phyloP scores from a whole-genome alignment of 2,329 filamentous ascomycete genomes.

The Nemania serpens region DNA sequence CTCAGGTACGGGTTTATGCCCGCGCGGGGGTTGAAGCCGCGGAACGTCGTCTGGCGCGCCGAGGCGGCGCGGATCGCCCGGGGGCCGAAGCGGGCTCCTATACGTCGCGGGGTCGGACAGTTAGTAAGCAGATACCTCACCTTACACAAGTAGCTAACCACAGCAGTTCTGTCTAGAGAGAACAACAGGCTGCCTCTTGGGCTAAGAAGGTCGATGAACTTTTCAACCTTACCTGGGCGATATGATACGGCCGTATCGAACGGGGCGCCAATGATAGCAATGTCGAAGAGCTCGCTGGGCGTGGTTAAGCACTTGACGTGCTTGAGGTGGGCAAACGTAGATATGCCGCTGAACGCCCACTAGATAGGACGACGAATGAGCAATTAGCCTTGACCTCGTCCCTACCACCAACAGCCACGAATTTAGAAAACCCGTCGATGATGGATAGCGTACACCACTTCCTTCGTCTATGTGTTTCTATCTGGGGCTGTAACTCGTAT shows the following conservation, averaged over 20 bases:
- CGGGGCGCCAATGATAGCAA: slow-evolving; percentile 72
- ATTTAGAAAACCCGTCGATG: not conserved
- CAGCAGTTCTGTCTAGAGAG: no score
- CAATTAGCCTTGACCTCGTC: slow-evolving; percentile 15
- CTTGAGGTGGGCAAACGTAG: slow-evolving; percentile 73
- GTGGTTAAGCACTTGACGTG: slow-evolving; percentile 72
- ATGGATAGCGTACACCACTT: not conserved
- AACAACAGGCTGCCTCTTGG: no score
- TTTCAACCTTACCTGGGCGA: slow-evolving; percentile 60
- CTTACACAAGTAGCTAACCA: no score
- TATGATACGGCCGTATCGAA: slow-evolving; percentile 77
- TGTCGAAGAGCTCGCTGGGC: slow-evolving; percentile 67
- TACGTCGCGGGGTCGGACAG: not conserved
- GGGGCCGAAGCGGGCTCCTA: slow-evolving; percentile 80
- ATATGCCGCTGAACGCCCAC: slow-evolving; percentile 74
- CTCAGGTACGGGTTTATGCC: slow-evolving; percentile 81
- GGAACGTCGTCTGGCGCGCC: slow-evolving; percentile 76
- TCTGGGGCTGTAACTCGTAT: not conserved
- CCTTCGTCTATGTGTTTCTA: not conserved
- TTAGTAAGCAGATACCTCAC: no score
- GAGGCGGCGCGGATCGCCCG: slow-evolving; percentile 86
- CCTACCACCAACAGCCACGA: not conserved
- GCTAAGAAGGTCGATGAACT: no score
- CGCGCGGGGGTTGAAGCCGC: slow-evolving; percentile 82
- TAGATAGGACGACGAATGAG: slow-evolving; percentile 29